A percentile compares a stretch with the other conserved stretches of the same genome.
Evolutionary conservation across 2,329 filamentous ascomycete species (phyloP).

Genomic region (Raffaelea arxii): DNA sequence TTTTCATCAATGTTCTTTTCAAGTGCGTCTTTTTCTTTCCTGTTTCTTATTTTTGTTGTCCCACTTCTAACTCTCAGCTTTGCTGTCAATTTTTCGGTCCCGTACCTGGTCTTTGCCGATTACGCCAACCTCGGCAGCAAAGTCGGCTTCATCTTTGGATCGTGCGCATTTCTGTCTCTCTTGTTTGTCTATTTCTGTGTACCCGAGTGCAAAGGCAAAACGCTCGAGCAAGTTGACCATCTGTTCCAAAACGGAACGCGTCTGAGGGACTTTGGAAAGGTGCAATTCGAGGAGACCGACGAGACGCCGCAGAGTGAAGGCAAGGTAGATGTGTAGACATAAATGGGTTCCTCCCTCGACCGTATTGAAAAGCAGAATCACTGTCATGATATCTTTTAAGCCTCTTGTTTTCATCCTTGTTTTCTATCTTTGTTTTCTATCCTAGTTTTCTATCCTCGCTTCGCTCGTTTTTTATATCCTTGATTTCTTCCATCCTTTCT

Average conservation of each 20-base stretch:
- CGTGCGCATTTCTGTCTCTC: neutral
- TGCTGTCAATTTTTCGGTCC: slow-evolving; percentile 7
- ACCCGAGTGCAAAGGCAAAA: slow-evolving; percentile 7
- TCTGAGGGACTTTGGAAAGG: neutral
- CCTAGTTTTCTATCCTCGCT: neutral
- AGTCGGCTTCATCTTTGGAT: slow-evolving; percentile 8
- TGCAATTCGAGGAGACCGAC: no score
- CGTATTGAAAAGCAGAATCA: no score
- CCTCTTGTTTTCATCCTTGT: neutral
- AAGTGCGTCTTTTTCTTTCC: slow-evolving; percentile 2
- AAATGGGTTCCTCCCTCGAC: no score
- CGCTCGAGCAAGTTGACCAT: slow-evolving; percentile 5
- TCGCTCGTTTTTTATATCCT: neutral
- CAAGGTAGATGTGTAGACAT: no score
- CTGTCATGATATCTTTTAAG: no score
- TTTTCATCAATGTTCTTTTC: slow-evolving; percentile 12
- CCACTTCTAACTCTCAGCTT: slow-evolving; percentile 4
- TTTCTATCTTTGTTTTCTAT: neutral
- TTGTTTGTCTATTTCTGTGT: slow-evolving; percentile 5
- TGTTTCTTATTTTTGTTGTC: no score
- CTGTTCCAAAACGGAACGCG: slow-evolving; percentile 2
- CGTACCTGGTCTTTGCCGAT: slow-evolving; percentile 5
- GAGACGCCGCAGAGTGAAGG: no score
- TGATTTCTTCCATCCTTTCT: no score
- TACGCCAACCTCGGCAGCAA: slow-evolving; percentile 7